A percentile compares a stretch with the other conserved stretches of the same genome.
Conservation (phyloP, 2,329 filamentous ascomycete genomes). For the Trichoderma semiorbis region DNA sequence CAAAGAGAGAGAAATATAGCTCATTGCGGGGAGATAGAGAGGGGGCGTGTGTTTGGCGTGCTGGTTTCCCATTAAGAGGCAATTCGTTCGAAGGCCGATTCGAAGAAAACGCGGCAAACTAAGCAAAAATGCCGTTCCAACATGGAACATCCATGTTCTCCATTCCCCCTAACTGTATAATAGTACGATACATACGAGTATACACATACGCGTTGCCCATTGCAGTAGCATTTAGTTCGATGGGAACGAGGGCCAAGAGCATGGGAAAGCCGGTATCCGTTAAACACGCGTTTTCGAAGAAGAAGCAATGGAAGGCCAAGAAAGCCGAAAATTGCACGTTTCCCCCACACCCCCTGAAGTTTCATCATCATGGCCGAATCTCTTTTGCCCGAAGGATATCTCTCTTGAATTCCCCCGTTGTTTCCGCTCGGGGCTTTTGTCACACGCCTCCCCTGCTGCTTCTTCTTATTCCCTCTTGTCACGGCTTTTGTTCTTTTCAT, state of each 20-base stretch:
- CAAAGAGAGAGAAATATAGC: not conserved
- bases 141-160: not conserved
- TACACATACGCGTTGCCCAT: not conserved
- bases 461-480: not conserved
- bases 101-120: not conserved
- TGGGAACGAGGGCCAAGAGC: not conserved
- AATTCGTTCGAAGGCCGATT: conserved; percentile 3
- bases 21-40: not conserved
- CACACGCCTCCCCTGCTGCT: not conserved
- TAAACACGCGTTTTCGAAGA: not conserved
- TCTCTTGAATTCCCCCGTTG: not conserved
- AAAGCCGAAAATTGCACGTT: not conserved
- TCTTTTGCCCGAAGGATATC: not conserved
- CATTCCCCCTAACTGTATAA: too few relatives aligned
- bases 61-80: not conserved
- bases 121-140: not conserved
- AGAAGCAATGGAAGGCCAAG: not conserved
- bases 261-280: not conserved
- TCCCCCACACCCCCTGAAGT: not conserved
- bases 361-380: not conserved
- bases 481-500: not conserved
- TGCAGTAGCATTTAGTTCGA: not conserved
- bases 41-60: not conserved
- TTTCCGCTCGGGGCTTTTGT: not conserved
- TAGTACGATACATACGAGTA: too few relatives aligned